These are phyloP conservation scores for Malassezia caprae DNA, from an alignment of 1,284 basidiomycete species.

Conservation along the genomic window DNA sequence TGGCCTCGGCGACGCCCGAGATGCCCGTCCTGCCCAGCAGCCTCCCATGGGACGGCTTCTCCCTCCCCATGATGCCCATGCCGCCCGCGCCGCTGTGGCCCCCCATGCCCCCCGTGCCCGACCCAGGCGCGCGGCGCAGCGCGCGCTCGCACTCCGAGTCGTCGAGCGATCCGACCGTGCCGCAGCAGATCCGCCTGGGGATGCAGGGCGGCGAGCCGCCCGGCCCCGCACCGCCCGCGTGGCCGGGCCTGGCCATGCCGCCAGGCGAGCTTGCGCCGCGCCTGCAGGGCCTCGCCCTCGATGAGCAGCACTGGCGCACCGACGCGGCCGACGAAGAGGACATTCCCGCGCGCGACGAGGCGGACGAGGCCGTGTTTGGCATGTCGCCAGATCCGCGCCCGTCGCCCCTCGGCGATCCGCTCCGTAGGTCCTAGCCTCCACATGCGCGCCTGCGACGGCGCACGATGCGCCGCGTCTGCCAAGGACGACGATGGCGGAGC, in stretches of 20 bases:
- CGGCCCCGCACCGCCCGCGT: neutral
- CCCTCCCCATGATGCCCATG: slow-evolving; percentile 30
- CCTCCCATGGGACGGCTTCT: slow-evolving; percentile 31
- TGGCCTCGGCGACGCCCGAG: neutral
- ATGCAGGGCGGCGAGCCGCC: neutral
- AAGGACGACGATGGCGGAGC: slow-evolving; percentile 23
- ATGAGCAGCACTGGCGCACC: neutral
- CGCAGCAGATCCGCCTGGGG: neutral
- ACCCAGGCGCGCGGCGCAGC: too few species aligned
- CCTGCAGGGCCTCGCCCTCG: neutral
- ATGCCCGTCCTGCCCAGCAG: slow-evolving; percentile 32
- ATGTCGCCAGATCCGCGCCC: slow-evolving; percentile 11
- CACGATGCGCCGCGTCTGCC: slow-evolving; percentile 1
- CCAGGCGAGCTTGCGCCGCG: neutral
- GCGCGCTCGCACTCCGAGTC: neutral
- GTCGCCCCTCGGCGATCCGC: neutral
- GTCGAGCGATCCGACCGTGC: neutral
- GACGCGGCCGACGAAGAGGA: neutral
- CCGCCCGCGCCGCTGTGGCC: slow-evolving; percentile 10
- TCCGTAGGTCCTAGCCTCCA: neutral
- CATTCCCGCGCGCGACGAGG: neutral
- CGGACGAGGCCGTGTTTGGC: slow-evolving; percentile 13
- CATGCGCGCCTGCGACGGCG: neutral
- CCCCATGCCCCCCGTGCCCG: neutral
- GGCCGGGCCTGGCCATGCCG: neutral